Percentiles rank a stretch among this genome's conserved stretches.
phyloP scores from a whole-genome alignment of 2,329 filamentous ascomycete species.

The Dryadomyces quercus-mongolicae region DNA sequence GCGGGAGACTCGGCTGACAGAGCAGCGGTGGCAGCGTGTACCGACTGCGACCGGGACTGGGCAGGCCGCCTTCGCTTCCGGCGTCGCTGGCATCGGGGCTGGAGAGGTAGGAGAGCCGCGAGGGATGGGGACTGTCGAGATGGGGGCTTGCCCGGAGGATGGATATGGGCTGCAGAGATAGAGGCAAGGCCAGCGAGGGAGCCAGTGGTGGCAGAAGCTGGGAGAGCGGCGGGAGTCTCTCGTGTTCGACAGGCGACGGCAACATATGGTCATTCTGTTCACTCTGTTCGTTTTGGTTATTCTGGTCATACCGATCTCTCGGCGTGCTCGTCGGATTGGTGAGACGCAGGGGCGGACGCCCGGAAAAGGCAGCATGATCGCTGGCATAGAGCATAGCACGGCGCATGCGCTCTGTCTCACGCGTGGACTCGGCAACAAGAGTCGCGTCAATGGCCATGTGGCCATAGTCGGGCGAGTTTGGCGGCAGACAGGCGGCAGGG shows the following conservation, averaged over 20 bases:
- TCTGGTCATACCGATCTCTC: too few species aligned
- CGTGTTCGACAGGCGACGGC: conserved; percentile 1
- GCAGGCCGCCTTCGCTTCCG: not conserved
- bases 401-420: conserved; percentile 30
- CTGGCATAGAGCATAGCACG: not conserved
- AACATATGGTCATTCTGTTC: not conserved
- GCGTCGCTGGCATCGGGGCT: not conserved
- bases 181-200: not conserved
- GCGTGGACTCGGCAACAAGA: conserved; percentile 40
- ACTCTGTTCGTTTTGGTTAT: too few species aligned
- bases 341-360: not conserved
- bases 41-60: not conserved
- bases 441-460: conserved; percentile 52
- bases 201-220: not conserved
- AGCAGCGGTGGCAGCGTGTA: not conserved
- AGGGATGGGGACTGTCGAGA: not conserved
- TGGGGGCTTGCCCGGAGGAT: not conserved
- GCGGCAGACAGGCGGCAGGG: conserved; percentile 54
- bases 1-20: not conserved
- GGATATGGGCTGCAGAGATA: not conserved
- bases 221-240: conserved; percentile 5
- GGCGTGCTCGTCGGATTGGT: too few species aligned
- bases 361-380: not conserved
- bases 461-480: conserved; percentile 50
- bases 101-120: not conserved